Evolutionary conservation across 2,329 filamentous ascomycete species (phyloP).

Genomic region (Arachnopeziza araneosa): DNA sequence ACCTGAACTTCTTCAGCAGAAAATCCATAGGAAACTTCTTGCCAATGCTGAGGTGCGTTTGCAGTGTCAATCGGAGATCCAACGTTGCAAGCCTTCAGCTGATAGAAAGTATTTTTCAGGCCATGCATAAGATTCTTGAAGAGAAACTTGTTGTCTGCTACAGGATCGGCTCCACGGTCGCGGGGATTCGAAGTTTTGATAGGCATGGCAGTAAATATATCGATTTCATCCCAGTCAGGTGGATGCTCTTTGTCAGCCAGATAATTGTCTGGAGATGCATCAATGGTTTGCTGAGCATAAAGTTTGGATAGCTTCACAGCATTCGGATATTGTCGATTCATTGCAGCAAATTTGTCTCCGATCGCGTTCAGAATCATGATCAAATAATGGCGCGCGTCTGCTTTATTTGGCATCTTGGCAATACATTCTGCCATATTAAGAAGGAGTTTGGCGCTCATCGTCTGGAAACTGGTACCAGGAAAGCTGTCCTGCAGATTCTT

Average conservation of each 20-base stretch:
- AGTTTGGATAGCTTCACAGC: constrained; percentile 86
- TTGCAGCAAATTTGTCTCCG: constrained; percentile 94
- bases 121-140: constrained; percentile 97
- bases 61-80: constrained; percentile 64
- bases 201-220: constrained; percentile 93
- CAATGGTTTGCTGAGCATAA: constrained; percentile 59
- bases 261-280: constrained; percentile 69
- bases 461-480: constrained; percentile 97
- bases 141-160: constrained; percentile 94
- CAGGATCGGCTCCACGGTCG: constrained; percentile 82
- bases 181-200: constrained; percentile 92
- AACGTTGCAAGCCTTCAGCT: constrained; percentile 85
- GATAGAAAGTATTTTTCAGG: constrained; percentile 93
- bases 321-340: constrained; percentile 95
- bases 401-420: constrained; percentile 86
- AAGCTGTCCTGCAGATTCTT: constrained; percentile 93
- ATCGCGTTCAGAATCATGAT: constrained; percentile 98
- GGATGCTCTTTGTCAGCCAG: constrained; percentile 73
- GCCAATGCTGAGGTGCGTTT: constrained; percentile 84
- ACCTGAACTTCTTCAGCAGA: constrained; percentile 95
- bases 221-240: constrained; percentile 96
- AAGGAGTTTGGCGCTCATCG: constrained; percentile 96
- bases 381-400: constrained; percentile 88
- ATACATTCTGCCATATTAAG: constrained; percentile 99
- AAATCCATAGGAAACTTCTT: constrained; percentile 93